Base-by-base conservation (phyloP, 78 protist species). In the Dictyostelium brefeldianum region DNA sequence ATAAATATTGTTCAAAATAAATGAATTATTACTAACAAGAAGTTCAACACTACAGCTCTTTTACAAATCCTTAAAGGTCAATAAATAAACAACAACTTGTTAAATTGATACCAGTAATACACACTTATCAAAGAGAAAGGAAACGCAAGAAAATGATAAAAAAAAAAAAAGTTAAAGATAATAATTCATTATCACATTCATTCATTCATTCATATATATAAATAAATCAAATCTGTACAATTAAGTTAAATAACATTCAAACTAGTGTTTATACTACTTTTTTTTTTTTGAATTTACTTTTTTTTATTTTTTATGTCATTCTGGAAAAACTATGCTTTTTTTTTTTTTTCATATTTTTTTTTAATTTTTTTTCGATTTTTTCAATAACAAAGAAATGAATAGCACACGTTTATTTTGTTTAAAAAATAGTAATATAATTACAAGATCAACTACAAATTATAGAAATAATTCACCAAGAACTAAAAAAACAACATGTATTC, bases 51-150 rank as follows among this genome's bases (percentile, higher is more conserved):
- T 48, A 48, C 50, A 82, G 90, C 83, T n/a, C 81, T 84, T 51
- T 84, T 84, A 27, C 82, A 71, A 84, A 75, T 84, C 92, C 78
- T 84, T 77, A 84, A 51, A 47, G 82, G 92, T 74, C 92, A 84
- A 84, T 84, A 84, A 84, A 71, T 79, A 18, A 11, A 8, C 54
- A 70, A 20, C 46, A n/a, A 29, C 62, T 17, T 18, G 18, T 54
- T 54, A 12, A 54, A 54, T 17, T 12, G 27, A 3, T 18, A 54
- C 3, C 62, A 54, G 27, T 18, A 18, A 12, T 18, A 54, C 3
- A 18, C 62, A 54, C 15, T 53, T 15, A 59, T 14, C 8, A 59
- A 20, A 1, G 27, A 22, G 25, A 20, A 57, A 27, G 29, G n/a
- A 6, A 22, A 18, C 8, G 31, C 6, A 59, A n/a, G 29, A 59